Conservation (phyloP, 441 rosid species). For the Gossypium schwendimanii region DNA sequence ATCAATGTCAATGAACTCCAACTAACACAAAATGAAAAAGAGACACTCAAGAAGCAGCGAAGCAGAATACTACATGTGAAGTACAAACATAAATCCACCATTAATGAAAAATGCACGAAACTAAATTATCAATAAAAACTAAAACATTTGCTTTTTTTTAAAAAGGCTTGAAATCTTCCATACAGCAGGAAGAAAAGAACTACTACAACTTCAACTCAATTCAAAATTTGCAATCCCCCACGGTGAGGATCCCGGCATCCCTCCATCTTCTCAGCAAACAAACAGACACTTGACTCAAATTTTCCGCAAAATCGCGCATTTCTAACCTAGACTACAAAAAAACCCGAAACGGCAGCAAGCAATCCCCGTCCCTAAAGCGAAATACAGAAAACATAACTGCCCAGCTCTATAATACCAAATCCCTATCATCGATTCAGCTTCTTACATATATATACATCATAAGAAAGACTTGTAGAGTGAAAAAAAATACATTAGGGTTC, state of each 20-base stretch:
- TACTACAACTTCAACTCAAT: neutral
- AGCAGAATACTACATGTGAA: neutral
- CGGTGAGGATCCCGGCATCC: neutral
- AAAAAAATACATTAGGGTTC: neutral
- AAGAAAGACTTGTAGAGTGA: neutral
- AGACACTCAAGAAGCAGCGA: neutral
- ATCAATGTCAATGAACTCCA: neutral
- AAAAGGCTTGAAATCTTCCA: neutral
- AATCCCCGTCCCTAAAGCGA: neutral
- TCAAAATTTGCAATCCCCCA: neutral
- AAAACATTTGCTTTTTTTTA: neutral
- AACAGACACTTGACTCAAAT: neutral
- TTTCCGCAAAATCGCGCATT: neutral
- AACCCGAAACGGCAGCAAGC: neutral
- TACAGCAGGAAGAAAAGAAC: neutral
- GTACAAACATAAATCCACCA: neutral
- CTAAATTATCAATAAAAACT: neutral
- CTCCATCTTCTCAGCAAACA: neutral
- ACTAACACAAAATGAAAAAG: neutral
- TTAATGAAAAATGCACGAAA: neutral
- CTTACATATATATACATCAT: neutral
- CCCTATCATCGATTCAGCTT: neutral
- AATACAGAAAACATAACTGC: neutral
- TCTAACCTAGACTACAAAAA: neutral
- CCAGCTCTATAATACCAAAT: neutral